These are phyloP conservation scores for Ambrosia artemisiifolia DNA, from an alignment of 129 eudicot species.

Conservation along the genomic window DNA sequence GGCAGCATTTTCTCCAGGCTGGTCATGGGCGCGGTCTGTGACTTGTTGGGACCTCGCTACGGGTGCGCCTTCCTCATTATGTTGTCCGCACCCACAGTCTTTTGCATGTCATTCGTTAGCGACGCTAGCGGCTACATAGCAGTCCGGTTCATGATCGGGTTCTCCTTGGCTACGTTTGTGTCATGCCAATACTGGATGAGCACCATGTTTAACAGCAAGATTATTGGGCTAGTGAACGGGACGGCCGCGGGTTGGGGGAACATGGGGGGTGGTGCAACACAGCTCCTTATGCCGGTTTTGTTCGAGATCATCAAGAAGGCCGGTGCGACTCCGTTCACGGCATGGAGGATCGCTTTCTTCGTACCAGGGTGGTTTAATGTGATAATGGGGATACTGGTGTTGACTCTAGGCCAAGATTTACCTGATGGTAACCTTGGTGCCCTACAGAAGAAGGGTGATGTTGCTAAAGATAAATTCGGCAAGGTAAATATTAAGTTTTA, in stretches of 20 bases:
- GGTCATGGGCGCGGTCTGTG: conserved; percentile 76
- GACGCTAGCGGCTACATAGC: conserved; percentile 55
- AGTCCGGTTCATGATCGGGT: conserved; percentile 75
- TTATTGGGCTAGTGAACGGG: conserved; percentile 74
- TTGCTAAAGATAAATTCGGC: conserved; percentile 61
- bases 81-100: conserved; percentile 75
- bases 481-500: conserved; percentile 30
- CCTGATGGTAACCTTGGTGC: conserved; percentile 87
- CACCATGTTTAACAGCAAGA: conserved; percentile 63
- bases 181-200: conserved; percentile 86
- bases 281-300: conserved; percentile 69
- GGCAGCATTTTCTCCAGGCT: conserved; percentile 79
- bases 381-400: conserved; percentile 69
- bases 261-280: conserved; percentile 87
- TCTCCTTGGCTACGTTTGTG: conserved; percentile 70
- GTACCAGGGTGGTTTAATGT: conserved; percentile 69
- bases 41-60: conserved; percentile 69
- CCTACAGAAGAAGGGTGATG: conserved; percentile 73
- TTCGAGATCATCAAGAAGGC: conserved; percentile 48
- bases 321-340: conserved; percentile 64
- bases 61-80: conserved; percentile 75
- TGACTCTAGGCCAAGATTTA: conserved; percentile 77
- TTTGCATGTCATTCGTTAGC: conserved; percentile 63
- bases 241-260: conserved; percentile 94
- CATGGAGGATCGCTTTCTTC: conserved; percentile 82